phyloP scores from a whole-genome alignment of 345 rosid species.

The Gossypium herbaceum region DNA sequence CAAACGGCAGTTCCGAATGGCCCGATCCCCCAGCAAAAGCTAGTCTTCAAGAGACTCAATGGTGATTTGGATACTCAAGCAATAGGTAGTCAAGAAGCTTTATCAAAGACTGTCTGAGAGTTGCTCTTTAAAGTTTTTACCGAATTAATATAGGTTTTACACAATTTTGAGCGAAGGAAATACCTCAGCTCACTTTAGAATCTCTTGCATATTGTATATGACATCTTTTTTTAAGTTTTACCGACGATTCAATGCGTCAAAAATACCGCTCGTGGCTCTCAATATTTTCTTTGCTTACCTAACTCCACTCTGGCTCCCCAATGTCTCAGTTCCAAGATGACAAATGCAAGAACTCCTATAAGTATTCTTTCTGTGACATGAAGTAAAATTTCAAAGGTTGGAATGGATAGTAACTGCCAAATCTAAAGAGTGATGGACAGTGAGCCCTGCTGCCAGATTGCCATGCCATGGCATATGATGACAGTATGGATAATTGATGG shows the following conservation, averaged over 20 bases:
- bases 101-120: constrained; percentile 25
- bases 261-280: background rate
- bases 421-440: background rate
- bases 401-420: background rate
- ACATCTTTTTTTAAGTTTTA: background rate
- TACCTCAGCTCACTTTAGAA: background rate
- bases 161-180: background rate
- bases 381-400: background rate
- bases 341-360: background rate
- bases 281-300: background rate
- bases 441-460: background rate
- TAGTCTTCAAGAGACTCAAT: constrained; percentile 54
- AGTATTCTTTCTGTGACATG: background rate
- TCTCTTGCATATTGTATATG: background rate
- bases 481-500: background rate
- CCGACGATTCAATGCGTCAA: background rate
- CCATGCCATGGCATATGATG: background rate
- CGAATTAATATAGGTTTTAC: background rate
- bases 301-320: background rate
- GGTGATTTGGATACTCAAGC: constrained; percentile 24
- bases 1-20: constrained; percentile 65
- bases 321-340: background rate
- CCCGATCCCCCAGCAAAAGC: constrained; percentile 81
- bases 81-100: constrained; percentile 37
- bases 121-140: background rate